Percentiles rank a stretch among this genome's conserved stretches.
Conservation (phyloP, 768 basidiomycete species). For the Infundibulicybe gibba region DNA sequence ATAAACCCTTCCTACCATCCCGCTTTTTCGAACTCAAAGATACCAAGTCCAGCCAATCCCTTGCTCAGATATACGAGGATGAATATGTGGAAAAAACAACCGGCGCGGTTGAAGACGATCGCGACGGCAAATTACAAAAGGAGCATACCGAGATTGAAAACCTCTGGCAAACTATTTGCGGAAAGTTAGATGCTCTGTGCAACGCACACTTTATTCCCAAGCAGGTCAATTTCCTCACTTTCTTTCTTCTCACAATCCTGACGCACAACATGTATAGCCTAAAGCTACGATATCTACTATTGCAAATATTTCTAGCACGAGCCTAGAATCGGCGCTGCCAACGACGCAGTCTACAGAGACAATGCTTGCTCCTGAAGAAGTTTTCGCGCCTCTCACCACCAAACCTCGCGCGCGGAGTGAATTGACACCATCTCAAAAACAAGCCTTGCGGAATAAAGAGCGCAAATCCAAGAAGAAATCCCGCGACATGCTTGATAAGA, state of each 20-base stretch:
- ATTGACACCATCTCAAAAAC: conserved; percentile 83
- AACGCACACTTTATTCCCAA: conserved; percentile 97
- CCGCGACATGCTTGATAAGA: conserved; percentile 60
- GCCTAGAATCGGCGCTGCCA: conserved; percentile 89
- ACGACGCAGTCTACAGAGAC: conserved; percentile 70
- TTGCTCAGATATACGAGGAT: conserved; percentile 95
- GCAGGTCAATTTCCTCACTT: conserved; percentile 49
- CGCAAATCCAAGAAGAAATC: conserved; percentile 69
- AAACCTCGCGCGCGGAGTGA: conserved; percentile 69
- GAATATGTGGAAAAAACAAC: conserved; percentile 75
- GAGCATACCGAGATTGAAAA: conserved; percentile 86
- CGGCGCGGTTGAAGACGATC: conserved; percentile 57
- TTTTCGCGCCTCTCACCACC: conserved; percentile 60
- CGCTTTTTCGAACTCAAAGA: conserved; percentile 87
- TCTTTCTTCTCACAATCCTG: not conserved
- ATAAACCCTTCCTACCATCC: conserved; percentile 90
- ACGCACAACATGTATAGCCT: conserved; percentile 49
- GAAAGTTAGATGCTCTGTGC: conserved; percentile 89
- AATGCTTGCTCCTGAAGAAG: conserved; percentile 92
- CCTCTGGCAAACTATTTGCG: conserved; percentile 81
- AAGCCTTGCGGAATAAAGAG: conserved; percentile 59
- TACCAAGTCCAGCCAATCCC: conserved; percentile 79
- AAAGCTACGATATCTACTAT: conserved; percentile 85
- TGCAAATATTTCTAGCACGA: conserved; percentile 75
- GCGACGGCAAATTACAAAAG: conserved; percentile 84